phyloP scores from a whole-genome alignment of 2,329 filamentous ascomycete genomes.

The Thielaviopsis musarum region DNA sequence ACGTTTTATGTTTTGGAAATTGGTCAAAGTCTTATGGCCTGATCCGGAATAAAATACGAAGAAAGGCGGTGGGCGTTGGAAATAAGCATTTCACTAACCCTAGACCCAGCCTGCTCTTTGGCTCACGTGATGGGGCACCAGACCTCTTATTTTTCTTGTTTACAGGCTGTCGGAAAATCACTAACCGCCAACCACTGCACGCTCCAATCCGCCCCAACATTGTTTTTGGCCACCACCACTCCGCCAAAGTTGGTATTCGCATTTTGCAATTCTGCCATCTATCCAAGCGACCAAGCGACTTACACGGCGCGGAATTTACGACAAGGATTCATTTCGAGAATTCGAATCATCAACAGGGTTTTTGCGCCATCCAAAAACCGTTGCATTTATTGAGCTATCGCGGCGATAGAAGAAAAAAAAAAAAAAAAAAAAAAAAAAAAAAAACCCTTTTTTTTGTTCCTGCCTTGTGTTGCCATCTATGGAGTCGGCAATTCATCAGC shows the following conservation, averaged over 20 bases:
- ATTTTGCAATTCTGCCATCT: background rate
- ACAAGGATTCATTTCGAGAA: background rate
- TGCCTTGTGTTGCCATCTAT: background rate
- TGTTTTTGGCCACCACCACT: background rate
- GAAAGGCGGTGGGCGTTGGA: too few species aligned
- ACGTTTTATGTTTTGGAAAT: too few species aligned
- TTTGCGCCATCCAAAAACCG: background rate
- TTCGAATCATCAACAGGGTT: background rate
- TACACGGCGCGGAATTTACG: background rate
- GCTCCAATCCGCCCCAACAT: constrained; percentile 9
- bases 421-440: too few species aligned
- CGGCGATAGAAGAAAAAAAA: too few species aligned
- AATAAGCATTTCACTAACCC: background rate
- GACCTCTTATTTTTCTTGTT: background rate
- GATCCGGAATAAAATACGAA: too few species aligned
- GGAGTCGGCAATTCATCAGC: background rate
- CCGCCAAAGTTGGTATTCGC: background rate
- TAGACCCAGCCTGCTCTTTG: background rate
- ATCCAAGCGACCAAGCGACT: background rate
- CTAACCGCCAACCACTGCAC: constrained; percentile 11
- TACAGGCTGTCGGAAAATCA: constrained; percentile 2
- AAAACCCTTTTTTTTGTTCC: background rate
- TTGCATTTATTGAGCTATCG: too few species aligned
- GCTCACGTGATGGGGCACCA: background rate
- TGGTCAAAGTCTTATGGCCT: too few species aligned